These are phyloP conservation scores for Apiotrichum laibachii DNA, from an alignment of 1,284 basidiomycete genomes.

Conservation along the genomic window DNA sequence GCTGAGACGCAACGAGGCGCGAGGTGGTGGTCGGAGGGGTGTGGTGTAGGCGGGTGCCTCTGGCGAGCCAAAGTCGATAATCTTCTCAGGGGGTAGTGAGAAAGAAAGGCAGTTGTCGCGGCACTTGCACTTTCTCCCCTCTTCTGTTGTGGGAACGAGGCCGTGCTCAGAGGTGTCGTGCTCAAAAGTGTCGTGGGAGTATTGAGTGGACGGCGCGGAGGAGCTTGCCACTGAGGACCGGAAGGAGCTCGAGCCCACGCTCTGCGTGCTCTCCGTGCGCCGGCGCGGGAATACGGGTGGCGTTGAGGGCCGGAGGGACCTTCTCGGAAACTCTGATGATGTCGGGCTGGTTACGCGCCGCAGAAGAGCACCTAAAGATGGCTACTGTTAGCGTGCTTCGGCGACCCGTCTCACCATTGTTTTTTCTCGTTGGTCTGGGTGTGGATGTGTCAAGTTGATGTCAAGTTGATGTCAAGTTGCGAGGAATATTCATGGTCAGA, in stretches of 20 bases:
- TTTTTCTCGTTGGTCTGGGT: too few relatives aligned
- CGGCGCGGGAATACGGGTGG: not conserved
- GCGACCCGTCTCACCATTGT: too few relatives aligned
- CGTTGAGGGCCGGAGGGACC: not conserved
- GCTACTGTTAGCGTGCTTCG: too few relatives aligned
- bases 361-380: too few relatives aligned
- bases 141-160: not conserved
- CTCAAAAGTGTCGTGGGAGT: not conserved
- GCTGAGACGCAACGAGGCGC: not conserved
- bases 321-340: too few relatives aligned
- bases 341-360: too few relatives aligned
- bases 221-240: not conserved
- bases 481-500: too few relatives aligned
- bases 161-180: not conserved
- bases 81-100: not conserved
- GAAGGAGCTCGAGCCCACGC: not conserved
- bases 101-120: not conserved
- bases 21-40: not conserved
- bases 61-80: not conserved
- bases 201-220: not conserved
- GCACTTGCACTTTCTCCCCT: not conserved
- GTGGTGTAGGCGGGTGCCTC: slow-evolving; percentile 1
- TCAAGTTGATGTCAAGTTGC: too few relatives aligned
- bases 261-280: not conserved
- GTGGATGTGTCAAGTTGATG: too few relatives aligned